phyloP scores from a whole-genome alignment of 2,329 filamentous ascomycete genomes.

The Fusarium sp. region DNA sequence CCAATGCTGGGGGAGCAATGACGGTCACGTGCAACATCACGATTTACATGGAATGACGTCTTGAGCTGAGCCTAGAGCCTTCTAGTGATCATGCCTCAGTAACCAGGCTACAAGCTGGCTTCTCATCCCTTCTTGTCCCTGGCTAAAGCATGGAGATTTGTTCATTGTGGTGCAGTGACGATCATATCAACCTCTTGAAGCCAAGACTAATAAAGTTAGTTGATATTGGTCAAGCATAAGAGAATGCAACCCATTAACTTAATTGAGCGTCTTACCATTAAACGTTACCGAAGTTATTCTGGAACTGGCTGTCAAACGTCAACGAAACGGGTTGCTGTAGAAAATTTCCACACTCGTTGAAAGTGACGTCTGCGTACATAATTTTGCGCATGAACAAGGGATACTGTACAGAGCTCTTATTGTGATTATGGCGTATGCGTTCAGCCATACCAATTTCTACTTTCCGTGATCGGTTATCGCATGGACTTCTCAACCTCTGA shows the following conservation, averaged over 20 bases:
- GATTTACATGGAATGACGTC: constrained; percentile 32
- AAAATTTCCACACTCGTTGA: constrained; percentile 23
- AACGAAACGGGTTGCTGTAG: constrained; percentile 34
- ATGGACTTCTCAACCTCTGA: constrained; percentile 9
- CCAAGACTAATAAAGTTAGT: constrained; percentile 18
- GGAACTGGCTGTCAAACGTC: constrained; percentile 32
- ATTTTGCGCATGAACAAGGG: constrained; percentile 12
- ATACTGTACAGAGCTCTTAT: neutral
- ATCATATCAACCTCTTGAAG: constrained; percentile 26
- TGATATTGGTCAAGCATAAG: neutral
- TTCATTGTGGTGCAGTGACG: constrained; percentile 34
- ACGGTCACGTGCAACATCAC: constrained; percentile 37
- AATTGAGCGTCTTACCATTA: constrained; percentile 19
- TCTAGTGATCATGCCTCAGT: neutral
- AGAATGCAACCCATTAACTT: constrained; percentile 33
- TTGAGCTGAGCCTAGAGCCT: neutral
- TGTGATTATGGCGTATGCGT: constrained; percentile 11
- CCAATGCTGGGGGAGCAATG: constrained; percentile 39
- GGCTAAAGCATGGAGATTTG: constrained; percentile 19
- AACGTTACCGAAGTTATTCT: constrained; percentile 23
- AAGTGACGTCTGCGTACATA: constrained; percentile 30
- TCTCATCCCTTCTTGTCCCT: constrained; percentile 17
- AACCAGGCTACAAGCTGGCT: constrained; percentile 8
- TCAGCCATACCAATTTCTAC: constrained; percentile 13
- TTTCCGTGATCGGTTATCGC: constrained; percentile 25